Base-by-base conservation (phyloP, 1,139 yeast genomes). In the Saccharomyces hybrid region DNA sequence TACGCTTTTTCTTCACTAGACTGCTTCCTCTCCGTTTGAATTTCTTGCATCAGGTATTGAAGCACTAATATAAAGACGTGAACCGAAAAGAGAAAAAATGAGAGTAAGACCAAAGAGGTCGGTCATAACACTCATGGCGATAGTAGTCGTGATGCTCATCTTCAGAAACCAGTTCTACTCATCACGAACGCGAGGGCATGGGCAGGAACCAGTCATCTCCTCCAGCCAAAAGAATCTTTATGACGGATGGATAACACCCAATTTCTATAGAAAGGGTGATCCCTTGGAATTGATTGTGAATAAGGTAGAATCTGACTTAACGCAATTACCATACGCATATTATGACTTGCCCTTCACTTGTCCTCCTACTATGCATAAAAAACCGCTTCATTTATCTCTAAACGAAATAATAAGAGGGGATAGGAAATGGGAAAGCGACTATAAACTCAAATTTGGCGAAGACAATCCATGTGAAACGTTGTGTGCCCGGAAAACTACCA, bases 351-450 rank as follows among this genome's bases (percentile, higher is more conserved):
- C 88, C 1, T 90, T 89, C 70, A 85, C 88, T 5, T 90, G 96
- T 70, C 89, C 89, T 0, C 84, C 88, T 1, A 75, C 81, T 4
- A 64, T 70, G 11, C 70, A 71, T 3, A 76, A 80, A 34, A 77
- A 78, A 56, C 84, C 90, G 0, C 72, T 85, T 25, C 85, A 85
- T 57, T 70, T 88, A 52, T 84, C 90, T 6, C 68, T 89, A 31
- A 89, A 91, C 8, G 95, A 88, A 61, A 83, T 90, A 26, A 74
- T 89, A 49, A 76, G 85, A 55, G 96, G 96, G 6, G 96, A 90
- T 64, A 74, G 95, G 53, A 79, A 85, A 51, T 83, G 88, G 84
- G 82, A 81, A 59, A 83, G 93, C 51, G 88, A 83, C 56, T 88
- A 86, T 64, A 73, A 78, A 20, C 71, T 90, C 51, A 58, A 63